Evolutionary conservation across 257 asterid species (phyloP), one percentile per base, ranked within the genome.

Genomic region (Solanum neorickii): DNA sequence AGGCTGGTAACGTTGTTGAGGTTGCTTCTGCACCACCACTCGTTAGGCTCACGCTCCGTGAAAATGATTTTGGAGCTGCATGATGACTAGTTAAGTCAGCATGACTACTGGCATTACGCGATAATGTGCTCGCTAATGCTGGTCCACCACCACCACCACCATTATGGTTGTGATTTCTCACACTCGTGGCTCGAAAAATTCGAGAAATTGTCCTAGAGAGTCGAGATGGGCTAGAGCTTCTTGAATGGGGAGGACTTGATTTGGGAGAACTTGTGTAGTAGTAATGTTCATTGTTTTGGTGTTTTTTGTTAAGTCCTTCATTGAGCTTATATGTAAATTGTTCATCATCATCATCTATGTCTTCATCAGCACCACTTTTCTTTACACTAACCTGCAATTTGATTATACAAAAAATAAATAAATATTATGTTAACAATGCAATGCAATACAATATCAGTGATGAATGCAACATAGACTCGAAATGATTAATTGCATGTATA

Each of bases 141-240:
- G 85, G 46, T 49, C 68, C 69, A 3, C 84, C 0, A 3, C 62
- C 9, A 21, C n/a, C 16, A 12, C 68, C 44, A 87, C 65, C 5
- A 31, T 18, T 39, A 78, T 35, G 15, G 69, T 49, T 29, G 41
- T 86, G 89, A 74, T 76, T 42, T 85, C 41, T 86, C 86, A 52
- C 88, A 89, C 94, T 93, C 2, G 89, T 21, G 20, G 89, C 89
- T 46, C 91, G 92, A 20, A 91, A 83, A 16, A 93, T 83, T 31
- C 84, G 90, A 6, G 93, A 88, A 56, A 80, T 87, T 7, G 73
- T 62, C 74, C 75, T 87, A 84, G 47, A 87, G 41, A 75, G 88
- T 29, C 16, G 87, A 82, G 87, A 49, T 35, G 88, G 89, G 84
- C 91, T 84, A 1, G 85, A 25, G 15, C 33, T 88, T 86, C 90